Conservation (phyloP, 495 filamentous ascomycete species). For the Talaromyces ruber region DNA sequence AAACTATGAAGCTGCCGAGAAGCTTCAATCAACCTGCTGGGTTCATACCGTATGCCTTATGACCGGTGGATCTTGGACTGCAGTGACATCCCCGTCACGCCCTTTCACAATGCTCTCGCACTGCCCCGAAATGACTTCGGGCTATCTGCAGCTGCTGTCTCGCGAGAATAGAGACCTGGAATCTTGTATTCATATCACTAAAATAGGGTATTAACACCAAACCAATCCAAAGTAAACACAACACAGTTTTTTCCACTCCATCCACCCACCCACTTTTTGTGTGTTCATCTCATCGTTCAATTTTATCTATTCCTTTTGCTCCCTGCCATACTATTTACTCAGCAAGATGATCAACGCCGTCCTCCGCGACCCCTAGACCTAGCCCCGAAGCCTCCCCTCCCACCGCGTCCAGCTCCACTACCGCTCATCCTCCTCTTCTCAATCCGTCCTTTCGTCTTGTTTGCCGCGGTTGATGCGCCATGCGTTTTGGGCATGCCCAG, state of each 20-base stretch:
- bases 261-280: background rate
- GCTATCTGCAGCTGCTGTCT: too few species aligned
- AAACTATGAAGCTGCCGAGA: too few species aligned
- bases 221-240: background rate
- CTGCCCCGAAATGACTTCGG: too few species aligned
- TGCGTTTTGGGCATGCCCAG: slow-evolving; percentile 38
- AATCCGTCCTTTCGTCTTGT: slow-evolving; percentile 24
- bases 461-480: slow-evolving; percentile 15
- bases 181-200: background rate
- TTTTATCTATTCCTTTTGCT: background rate
- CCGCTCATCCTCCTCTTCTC: slow-evolving; percentile 25
- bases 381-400: slow-evolving; percentile 11
- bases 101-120: too few species aligned
- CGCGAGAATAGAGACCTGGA: too few species aligned
- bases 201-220: background rate
- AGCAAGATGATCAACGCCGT: slow-evolving; percentile 2
- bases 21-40: too few species aligned
- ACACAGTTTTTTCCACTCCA: background rate
- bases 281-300: background rate
- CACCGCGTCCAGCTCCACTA: slow-evolving; percentile 11
- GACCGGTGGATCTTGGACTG: too few species aligned
- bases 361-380: slow-evolving; percentile 14
- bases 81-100: too few species aligned
- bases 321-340: background rate
- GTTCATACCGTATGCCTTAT: too few species aligned